Conservation (phyloP, 2,329 filamentous ascomycete genomes). For the Aureobasidium sp. region DNA sequence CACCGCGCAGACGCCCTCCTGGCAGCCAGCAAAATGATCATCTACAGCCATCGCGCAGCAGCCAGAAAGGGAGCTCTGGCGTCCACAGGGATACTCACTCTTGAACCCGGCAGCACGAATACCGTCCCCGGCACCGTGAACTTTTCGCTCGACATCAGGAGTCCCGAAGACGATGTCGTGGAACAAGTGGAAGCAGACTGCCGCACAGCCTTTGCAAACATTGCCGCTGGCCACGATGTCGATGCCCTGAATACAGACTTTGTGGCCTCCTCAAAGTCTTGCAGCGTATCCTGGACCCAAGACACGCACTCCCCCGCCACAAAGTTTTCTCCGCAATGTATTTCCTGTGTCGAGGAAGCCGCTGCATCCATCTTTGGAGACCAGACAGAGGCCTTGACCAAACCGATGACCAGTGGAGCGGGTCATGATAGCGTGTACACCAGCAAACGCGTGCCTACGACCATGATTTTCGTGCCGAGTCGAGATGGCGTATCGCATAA, state of each 20-base stretch:
- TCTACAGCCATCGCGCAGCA: constrained; percentile 58
- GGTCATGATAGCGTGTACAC: constrained; percentile 52
- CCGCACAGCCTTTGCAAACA: constrained; percentile 50
- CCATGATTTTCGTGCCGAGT: constrained; percentile 44
- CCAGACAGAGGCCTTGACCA: constrained; percentile 39
- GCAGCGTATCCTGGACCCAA: constrained; percentile 50
- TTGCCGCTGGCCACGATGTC: constrained; percentile 52
- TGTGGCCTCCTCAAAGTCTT: constrained; percentile 35
- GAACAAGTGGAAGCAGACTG: constrained; percentile 52
- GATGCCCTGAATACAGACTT: constrained; percentile 39
- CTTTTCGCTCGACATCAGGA: constrained; percentile 63
- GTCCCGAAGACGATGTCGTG: constrained; percentile 50
- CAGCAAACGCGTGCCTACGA: constrained; percentile 39
- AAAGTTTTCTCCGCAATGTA: constrained; percentile 61
- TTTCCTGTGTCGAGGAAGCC: constrained; percentile 55
- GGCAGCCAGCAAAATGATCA: constrained; percentile 60
- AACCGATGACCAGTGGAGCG: constrained; percentile 55
- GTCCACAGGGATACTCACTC: constrained; percentile 61
- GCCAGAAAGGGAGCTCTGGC: constrained; percentile 54
- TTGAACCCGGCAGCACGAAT: constrained; percentile 63
- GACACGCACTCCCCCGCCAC: constrained; percentile 58
- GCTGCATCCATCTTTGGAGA: constrained; percentile 50
- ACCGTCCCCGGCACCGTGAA: constrained; percentile 63
- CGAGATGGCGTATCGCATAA: constrained; percentile 44
- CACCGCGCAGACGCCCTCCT: constrained; percentile 63